phyloP scores from a whole-genome alignment of 1,284 basidiomycete species.

The Dichomitus squalens region DNA sequence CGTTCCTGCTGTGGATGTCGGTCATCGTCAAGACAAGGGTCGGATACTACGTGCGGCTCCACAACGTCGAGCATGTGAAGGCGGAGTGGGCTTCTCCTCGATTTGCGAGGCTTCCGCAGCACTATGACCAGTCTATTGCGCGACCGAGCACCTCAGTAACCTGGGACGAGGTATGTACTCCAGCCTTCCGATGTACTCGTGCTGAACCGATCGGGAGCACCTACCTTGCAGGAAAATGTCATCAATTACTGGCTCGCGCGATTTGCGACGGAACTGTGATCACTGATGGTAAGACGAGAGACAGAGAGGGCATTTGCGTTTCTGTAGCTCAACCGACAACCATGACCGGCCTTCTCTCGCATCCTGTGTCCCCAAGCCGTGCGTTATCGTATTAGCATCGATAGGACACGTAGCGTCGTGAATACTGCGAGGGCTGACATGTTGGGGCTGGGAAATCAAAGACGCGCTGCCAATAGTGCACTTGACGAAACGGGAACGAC shows the following conservation, averaged over 20 bases:
- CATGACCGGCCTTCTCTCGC: no score
- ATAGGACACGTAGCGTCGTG: no score
- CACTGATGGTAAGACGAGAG: background rate
- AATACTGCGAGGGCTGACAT: no score
- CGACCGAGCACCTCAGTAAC: background rate
- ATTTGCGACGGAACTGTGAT: background rate
- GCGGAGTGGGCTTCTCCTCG: background rate
- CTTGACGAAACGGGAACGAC: slow-evolving; percentile 3
- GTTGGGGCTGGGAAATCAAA: no score
- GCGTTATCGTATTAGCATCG: no score
- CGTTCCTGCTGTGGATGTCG: slow-evolving; percentile 37
- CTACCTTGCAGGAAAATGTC: background rate
- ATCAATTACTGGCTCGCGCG: background rate
- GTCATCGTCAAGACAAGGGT: slow-evolving; percentile 20
- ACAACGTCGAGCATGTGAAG: background rate
- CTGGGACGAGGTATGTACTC: background rate
- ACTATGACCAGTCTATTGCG: background rate
- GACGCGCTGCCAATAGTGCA: background rate
- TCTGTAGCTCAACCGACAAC: no score
- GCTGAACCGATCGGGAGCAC: no score
- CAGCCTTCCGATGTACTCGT: no score
- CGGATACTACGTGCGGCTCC: background rate
- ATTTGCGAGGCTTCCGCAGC: background rate
- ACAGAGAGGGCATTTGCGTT: no score
- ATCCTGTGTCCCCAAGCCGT: no score